These are phyloP conservation scores for Stereocaulon alpinum DNA, from an alignment of 495 filamentous ascomycete genomes.

Conservation along the genomic window DNA sequence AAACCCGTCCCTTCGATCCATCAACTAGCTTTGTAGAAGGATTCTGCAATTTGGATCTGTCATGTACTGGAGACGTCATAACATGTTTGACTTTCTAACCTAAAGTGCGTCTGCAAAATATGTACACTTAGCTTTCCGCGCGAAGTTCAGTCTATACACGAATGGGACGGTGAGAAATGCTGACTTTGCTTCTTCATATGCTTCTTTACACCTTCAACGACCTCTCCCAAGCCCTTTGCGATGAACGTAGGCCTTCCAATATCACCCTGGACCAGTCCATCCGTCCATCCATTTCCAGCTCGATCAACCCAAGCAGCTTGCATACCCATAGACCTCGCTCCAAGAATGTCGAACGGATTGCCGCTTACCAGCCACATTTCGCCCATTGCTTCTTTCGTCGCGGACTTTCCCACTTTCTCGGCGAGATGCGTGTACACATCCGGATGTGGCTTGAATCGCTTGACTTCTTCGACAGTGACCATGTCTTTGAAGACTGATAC, in stretches of 20 bases:
- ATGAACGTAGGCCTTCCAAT: slow-evolving; percentile 28
- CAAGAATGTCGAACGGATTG: slow-evolving; percentile 72
- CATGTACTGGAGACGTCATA: too few relatives aligned
- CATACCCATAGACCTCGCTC: slow-evolving; percentile 38
- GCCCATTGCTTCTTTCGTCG: slow-evolving; percentile 31
- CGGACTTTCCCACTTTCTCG: slow-evolving; percentile 38
- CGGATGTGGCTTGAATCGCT: slow-evolving; percentile 60
- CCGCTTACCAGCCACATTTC: slow-evolving; percentile 64
- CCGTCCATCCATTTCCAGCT: slow-evolving; percentile 34
- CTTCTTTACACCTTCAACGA: slow-evolving; percentile 9
- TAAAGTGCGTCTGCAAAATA: too few relatives aligned
- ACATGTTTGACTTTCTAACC: too few relatives aligned
- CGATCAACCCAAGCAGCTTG: slow-evolving; percentile 63
- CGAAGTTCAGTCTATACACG: too few relatives aligned
- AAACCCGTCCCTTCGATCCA: too few relatives aligned
- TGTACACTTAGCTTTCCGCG: too few relatives aligned
- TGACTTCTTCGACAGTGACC: slow-evolving; percentile 50
- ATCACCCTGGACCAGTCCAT: slow-evolving; percentile 39
- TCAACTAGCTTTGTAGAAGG: too few relatives aligned
- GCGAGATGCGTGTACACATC: slow-evolving; percentile 53
- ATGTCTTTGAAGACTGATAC: slow-evolving; percentile 42
- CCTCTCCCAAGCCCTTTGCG: slow-evolving; percentile 16
- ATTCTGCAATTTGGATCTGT: too few relatives aligned
- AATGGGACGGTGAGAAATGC: too few relatives aligned
- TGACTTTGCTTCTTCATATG: neutral